Evolutionary conservation across 352 stramenopile genomes (phyloP).

Genomic region (Pythium guiyangense): DNA sequence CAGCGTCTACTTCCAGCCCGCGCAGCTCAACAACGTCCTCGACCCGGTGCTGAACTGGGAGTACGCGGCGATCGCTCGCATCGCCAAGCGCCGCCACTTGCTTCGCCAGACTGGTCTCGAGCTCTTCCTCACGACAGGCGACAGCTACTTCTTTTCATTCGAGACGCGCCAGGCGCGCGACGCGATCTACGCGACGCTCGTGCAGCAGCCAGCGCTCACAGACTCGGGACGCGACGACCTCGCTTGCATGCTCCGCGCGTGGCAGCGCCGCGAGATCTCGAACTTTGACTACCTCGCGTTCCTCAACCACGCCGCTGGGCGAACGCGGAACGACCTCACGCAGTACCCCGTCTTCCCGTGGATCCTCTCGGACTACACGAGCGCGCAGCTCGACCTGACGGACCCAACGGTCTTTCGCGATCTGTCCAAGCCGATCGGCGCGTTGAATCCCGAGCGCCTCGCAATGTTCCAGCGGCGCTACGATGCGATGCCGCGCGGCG

Average conservation of each 20-base stretch:
- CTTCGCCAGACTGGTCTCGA: slow-evolving; percentile 88
- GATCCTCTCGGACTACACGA: slow-evolving; percentile 91
- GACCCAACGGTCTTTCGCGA: slow-evolving; percentile 89
- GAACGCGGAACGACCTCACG: slow-evolving; percentile 87
- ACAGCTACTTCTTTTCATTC: slow-evolving; percentile 86
- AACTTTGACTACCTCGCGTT: slow-evolving; percentile 94
- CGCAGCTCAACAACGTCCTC: slow-evolving; percentile 89
- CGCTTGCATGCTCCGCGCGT: slow-evolving; percentile 83
- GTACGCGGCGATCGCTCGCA: slow-evolving; percentile 60
- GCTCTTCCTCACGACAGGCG: slow-evolving; percentile 68
- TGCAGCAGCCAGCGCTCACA: slow-evolving; percentile 59
- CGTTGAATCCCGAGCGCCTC: slow-evolving; percentile 86
- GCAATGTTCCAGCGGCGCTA: slow-evolving; percentile 88
- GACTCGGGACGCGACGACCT: slow-evolving; percentile 45
- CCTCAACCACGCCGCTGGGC: slow-evolving; percentile 84
- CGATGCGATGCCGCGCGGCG: slow-evolving; percentile 82
- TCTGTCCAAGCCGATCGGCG: slow-evolving; percentile 93
- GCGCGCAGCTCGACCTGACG: slow-evolving; percentile 75
- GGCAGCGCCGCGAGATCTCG: slow-evolving; percentile 85
- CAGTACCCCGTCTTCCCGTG: slow-evolving; percentile 99
- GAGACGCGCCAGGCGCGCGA: slow-evolving; percentile 55
- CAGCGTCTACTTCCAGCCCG: slow-evolving; percentile 90
- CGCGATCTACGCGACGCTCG: slow-evolving; percentile 80
- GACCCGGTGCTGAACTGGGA: slow-evolving; percentile 85
- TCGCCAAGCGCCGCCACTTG: slow-evolving; percentile 88